Evolutionary conservation across 176 grass and related monocot genomes (phyloP), one percentile per base, ranked within the genome.

Genomic region (Tuctoria greenei): DNA sequence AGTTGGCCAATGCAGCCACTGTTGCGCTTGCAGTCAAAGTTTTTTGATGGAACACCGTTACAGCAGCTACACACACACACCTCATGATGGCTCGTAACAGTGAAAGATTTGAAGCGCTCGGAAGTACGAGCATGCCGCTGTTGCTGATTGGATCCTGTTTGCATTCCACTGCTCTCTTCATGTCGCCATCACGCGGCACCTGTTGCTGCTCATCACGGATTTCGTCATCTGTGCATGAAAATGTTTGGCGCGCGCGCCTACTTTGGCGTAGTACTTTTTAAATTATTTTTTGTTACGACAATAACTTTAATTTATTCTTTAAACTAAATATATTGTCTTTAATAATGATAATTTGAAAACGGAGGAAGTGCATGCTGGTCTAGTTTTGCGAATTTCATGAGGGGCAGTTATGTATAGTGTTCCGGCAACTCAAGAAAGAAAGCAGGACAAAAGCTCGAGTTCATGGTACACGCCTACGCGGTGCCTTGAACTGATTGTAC

Each of bases 71-170:
- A 25, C 71, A 25, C 64, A 17, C 55, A 56, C 61, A 26, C 64
- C 6, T 17, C 15, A 45, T 45, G 10, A 59, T 64, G 64, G 49
- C 34, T 31, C 47, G 41, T 58, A 54, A 50, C 47, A 34, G 49
- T 10, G 59, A 77, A 60, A 78, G 60, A 54, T 67, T 41, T 25
- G 34, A 78, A 61, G 80, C 34, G 52, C 17, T 69, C n/a, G n/a
- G 10, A 69, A 88, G 76, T 75, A 79, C 75, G 75, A 84, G 75
- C 69, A 79, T 74, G 69, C 61, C 6, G 34, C 69, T 55, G 44
- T 83, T 69, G 69, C 69, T 74, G 75, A 88, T 83, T 75, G 75
- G 63, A 79, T 74, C 55, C 23, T 42, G 69, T 79, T 46, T 45
- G 68, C 85, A 73, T 83, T 61, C 34, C 62, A 67, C 80, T 83